Evolutionary conservation across 352 stramenopile species (phyloP), one percentile per base, ranked within the genome.

Genomic region (Thalassiosira sp.): DNA sequence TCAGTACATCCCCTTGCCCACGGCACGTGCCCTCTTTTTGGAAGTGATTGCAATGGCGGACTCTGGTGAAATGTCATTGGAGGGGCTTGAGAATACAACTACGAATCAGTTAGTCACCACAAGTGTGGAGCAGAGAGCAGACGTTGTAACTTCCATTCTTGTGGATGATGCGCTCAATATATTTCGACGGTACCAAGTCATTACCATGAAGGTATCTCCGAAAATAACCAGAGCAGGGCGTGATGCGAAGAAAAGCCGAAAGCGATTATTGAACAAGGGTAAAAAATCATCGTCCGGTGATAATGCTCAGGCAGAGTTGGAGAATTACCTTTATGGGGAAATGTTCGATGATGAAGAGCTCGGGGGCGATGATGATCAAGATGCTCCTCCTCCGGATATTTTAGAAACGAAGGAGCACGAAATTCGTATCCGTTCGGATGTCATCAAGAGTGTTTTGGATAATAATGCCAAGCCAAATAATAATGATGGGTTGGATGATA

Each of bases 261-360:
- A 79, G 27, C 69, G 72, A 27, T 45, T 86, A 11, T 37, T 82
- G 13, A 75, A 37, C 24, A 76, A 60, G 10, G 49, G 33, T 25
- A 2, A 22, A 15, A 76, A 72, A 45, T 52, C 48, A 2, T 43
- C 33, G 10, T n/a, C n/a, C n/a, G n/a, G n/a, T n/a, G 45, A 52
- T 2, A 61, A 75, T 54, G 35, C 59, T 53, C 57, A 64, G 25
- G 28, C 51, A 46, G 72, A 82, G 48, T 64, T 83, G 61, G 79
- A 86, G 10, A 22, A 71, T 20, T 82, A 65, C 49, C 61, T 86
- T 3, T 86, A 86, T 37, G 79, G 79, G 16, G 79, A 86, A 57
- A 83, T 82, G 72, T 28, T 66, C 28, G 37, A 72, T 6, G 48
- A 57, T 11, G 63, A 70, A 42, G 51, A 72, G n/a, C n/a, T 13